Evolutionary conservation across 148 eudicot species (phyloP).

Genomic region (Limonium bicolor): DNA sequence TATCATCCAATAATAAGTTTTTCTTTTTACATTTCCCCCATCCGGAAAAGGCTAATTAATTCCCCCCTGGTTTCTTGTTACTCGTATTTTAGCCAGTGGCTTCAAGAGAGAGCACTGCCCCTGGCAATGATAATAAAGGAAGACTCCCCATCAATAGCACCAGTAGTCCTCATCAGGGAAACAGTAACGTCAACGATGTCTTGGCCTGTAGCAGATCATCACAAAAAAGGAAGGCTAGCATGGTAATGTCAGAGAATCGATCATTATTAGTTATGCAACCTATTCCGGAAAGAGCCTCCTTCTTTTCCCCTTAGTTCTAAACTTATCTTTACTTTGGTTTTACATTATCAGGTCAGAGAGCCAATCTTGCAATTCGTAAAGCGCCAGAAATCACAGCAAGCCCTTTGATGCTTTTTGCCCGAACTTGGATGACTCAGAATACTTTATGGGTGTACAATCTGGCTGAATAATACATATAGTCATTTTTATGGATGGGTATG

Average conservation of each 20-base stretch:
- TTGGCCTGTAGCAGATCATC: conserved; percentile 42
- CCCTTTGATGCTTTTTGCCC: too few species aligned
- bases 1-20: too few species aligned
- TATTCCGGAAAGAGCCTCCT: not conserved
- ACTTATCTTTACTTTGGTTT: not conserved
- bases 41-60: too few species aligned
- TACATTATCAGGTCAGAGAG: conserved; percentile 47
- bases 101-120: conserved; percentile 65
- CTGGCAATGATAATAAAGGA: conserved; percentile 35
- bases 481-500: too few species aligned
- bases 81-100: conserved; percentile 51
- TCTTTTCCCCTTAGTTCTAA: not conserved
- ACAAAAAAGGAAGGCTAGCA: conserved; percentile 85
- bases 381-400: conserved; percentile 75
- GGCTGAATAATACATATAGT: too few species aligned
- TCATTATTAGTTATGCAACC: not conserved
- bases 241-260: conserved; percentile 21
- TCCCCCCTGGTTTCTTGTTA: not conserved
- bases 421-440: too few species aligned
- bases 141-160: conserved; percentile 12
- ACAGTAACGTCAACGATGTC: conserved; percentile 21
- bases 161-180: too few species aligned
- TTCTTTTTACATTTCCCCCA: too few species aligned
- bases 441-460: too few species aligned
- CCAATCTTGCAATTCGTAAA: conserved; percentile 61